A percentile compares a stretch with the other conserved stretches of the same genome.
These are phyloP conservation scores for Alternaria ventricosa DNA, from an alignment of 2,329 filamentous ascomycete species.

Conservation along the genomic window DNA sequence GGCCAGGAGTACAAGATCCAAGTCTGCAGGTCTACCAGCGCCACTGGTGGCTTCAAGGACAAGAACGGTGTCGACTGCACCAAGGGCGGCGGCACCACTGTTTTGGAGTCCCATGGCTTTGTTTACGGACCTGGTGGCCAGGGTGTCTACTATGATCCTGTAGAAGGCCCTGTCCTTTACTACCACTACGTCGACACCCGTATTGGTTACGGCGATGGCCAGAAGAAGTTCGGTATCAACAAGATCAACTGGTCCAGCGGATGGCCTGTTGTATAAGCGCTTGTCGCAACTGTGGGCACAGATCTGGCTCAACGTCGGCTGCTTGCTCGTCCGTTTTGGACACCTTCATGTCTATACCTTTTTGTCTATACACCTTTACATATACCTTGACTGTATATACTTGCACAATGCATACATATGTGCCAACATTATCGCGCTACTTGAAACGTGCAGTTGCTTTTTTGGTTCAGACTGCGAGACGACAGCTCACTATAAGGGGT, in stretches of 20 bases:
- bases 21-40: slow-evolving; percentile 64
- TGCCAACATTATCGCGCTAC: neutral
- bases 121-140: slow-evolving; percentile 73
- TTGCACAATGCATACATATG: neutral
- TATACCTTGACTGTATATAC: neutral
- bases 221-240: slow-evolving; percentile 62
- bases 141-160: slow-evolving; percentile 61
- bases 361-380: neutral
- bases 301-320: neutral
- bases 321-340: neutral
- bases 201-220: slow-evolving; percentile 59
- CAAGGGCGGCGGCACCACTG: slow-evolving; percentile 64
- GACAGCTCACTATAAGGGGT: neutral
- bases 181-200: slow-evolving; percentile 67
- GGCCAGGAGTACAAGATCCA: slow-evolving; percentile 72
- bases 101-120: slow-evolving; percentile 65
- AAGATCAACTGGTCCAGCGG: slow-evolving; percentile 57
- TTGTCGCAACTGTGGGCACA: neutral
- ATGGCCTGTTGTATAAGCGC: slow-evolving; percentile 54
- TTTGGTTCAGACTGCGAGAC: neutral
- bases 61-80: slow-evolving; percentile 60
- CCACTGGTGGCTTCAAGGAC: slow-evolving; percentile 64
- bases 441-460: neutral
- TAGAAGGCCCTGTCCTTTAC: slow-evolving; percentile 63
- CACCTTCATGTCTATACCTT: neutral